Conservation (phyloP, 2,329 filamentous ascomycete species). For the Paraconiothyrium brasiliense region DNA sequence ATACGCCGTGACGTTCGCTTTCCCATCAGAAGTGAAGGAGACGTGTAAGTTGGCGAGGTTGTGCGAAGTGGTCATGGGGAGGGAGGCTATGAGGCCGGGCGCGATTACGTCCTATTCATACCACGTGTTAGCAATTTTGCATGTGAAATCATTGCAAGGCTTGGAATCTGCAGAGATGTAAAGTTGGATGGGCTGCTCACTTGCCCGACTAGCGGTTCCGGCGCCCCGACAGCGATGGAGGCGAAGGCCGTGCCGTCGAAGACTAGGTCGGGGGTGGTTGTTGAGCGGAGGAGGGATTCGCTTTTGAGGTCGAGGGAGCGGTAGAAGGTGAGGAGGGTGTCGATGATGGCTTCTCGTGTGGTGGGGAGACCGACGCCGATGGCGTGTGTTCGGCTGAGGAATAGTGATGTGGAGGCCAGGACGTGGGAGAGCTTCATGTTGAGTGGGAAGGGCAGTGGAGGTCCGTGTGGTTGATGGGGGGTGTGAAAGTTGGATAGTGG, state of each 20-base stretch:
- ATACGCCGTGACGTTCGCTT: slow-evolving; percentile 5
- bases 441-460: no score
- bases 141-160: no score
- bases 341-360: neutral
- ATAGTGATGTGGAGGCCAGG: neutral
- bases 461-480: no score
- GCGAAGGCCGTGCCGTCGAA: slow-evolving; percentile 9
- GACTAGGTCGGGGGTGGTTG: neutral
- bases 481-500: no score
- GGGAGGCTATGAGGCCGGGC: neutral
- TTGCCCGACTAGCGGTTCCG: neutral
- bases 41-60: neutral
- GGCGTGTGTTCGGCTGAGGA: neutral
- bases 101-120: neutral
- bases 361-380: neutral
- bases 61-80: neutral
- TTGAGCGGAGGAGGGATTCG: slow-evolving; percentile 1
- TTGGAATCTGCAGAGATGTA: no score
- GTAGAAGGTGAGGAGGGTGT: slow-evolving; percentile 8
- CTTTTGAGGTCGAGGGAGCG: slow-evolving; percentile 5
- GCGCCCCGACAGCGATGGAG: slow-evolving; percentile 1
- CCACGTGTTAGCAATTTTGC: no score
- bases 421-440: neutral
- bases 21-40: no score
- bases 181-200: no score